Evolutionary conservation across 768 basidiomycete species (phyloP).

Genomic region (Panaeolus cyanescens): DNA sequence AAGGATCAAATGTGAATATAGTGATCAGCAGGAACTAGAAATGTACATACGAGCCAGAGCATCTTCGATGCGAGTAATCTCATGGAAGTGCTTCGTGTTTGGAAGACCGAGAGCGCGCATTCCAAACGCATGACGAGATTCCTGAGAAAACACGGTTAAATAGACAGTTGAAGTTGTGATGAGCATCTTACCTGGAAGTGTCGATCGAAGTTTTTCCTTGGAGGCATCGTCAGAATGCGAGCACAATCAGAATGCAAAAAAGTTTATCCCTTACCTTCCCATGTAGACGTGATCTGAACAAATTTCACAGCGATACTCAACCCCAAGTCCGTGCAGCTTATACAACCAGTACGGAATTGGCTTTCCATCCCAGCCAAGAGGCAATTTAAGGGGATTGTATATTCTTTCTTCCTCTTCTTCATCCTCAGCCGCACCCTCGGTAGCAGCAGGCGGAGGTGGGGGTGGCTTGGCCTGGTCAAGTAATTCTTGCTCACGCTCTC

Average conservation of each 20-base stretch:
- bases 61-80: slow-evolving; percentile 96
- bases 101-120: slow-evolving; percentile 97
- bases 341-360: slow-evolving; percentile 99
- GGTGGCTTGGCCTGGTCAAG: slow-evolving; percentile 66
- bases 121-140: slow-evolving; percentile 95
- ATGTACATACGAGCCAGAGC: slow-evolving; percentile 81
- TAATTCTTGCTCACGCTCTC: slow-evolving; percentile 93
- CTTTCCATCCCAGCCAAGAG: slow-evolving; percentile 97
- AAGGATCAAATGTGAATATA: slow-evolving; percentile 3
- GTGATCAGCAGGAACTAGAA: background rate
- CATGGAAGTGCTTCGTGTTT: slow-evolving; percentile 99
- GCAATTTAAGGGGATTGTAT: slow-evolving; percentile 97
- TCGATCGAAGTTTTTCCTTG: slow-evolving; percentile 92
- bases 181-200: slow-evolving; percentile 77
- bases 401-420: slow-evolving; percentile 97
- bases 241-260: background rate
- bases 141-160: slow-evolving; percentile 44
- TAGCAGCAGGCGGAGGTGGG: slow-evolving; percentile 45
- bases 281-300: slow-evolving; percentile 97
- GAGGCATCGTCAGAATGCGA: slow-evolving; percentile 8
- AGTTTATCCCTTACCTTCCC: slow-evolving; percentile 74
- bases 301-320: slow-evolving; percentile 97
- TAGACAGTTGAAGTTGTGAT: background rate
- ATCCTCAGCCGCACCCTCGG: slow-evolving; percentile 50
- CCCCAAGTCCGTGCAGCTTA: slow-evolving; percentile 97